Base-by-base conservation (phyloP, 2,329 filamentous ascomycete species). In the Elsinoe batatas region DNA sequence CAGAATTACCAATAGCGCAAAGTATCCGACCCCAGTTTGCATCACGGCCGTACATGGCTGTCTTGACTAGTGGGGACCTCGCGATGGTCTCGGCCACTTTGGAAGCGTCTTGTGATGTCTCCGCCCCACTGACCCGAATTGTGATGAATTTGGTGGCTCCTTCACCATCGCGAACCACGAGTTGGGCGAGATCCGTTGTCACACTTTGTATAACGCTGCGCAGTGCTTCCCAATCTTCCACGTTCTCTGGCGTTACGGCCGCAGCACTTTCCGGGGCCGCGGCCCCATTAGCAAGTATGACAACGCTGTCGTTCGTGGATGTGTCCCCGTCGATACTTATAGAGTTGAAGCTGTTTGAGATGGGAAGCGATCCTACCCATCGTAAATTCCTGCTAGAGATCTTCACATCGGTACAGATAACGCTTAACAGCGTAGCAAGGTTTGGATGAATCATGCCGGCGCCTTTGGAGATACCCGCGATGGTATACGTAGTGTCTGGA, bases 381-480 rank as follows among this genome's bases (percentile, higher is more conserved):
- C 83, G 81, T 58, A 96, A 80, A 8, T 85, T 78, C 0, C 72
- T 67, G 3, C 87, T 77, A 0, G 82, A 78, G 64, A 97, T 81
- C 30, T 90, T 87, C 0, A 86, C 91, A 64, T 98, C 93, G 12
- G 93, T 98, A 65, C 88, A 90, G 65, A 97, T 80, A 59, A 97
- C 86, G 54, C 88, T 90, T 35, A 98, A 82, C 33, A 97, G 80
- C 0, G 93, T 98, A 30, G 90, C 93, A 91, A 98, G 95, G 76
- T 98, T 97, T 47, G 93, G 93, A 68, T 96, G 91, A 69, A 98
- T 95, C 93, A 98, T 98, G 66, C 93, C 93, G 4, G 93, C 93
- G 57, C 93, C 93, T 75, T 98, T 98, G 65, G 91, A 95, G 82
- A 95, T 94, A 63, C 93, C 93, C 11, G 88, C 90, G 50, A 98